Evolutionary conservation across 352 stramenopile species (phyloP).

Genomic region (Phytopythium sindhum): DNA sequence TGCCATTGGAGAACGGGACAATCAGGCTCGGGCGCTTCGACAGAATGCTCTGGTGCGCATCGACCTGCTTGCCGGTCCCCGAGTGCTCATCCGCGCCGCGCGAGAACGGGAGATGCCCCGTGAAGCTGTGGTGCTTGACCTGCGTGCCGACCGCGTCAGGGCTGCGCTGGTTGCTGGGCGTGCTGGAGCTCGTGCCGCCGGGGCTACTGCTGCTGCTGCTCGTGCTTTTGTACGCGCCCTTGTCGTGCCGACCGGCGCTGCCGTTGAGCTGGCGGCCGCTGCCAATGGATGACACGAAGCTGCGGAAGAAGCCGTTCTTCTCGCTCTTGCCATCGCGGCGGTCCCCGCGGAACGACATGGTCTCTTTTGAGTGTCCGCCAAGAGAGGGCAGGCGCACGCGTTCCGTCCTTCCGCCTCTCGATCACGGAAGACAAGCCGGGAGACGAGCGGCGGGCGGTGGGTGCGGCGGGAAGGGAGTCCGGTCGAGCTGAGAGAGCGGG

Average conservation of each 20-base stretch:
- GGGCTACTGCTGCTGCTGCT: constrained; percentile 31
- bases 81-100: constrained; percentile 28
- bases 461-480: neutral
- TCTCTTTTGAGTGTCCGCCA: constrained; percentile 3
- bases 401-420: neutral
- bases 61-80: constrained; percentile 10
- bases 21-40: constrained; percentile 77
- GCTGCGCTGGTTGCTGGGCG: constrained; percentile 18
- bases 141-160: constrained; percentile 20
- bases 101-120: constrained; percentile 61
- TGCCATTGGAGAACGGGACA: constrained; percentile 48
- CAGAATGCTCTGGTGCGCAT: constrained; percentile 48
- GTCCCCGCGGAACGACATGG: constrained; percentile 40
- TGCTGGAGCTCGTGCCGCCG: constrained; percentile 27
- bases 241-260: constrained; percentile 22
- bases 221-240: constrained; percentile 28
- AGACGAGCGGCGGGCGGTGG: neutral
- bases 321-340: constrained; percentile 19
- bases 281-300: constrained; percentile 58
- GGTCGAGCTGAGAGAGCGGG: neutral
- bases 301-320: constrained; percentile 60
- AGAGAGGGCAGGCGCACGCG: neutral
- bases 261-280: constrained; percentile 30
- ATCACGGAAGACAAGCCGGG: neutral
- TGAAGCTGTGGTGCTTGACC: constrained; percentile 73